Base-by-base conservation (phyloP, 495 filamentous ascomycete species). In the Neurospora sp. region DNA sequence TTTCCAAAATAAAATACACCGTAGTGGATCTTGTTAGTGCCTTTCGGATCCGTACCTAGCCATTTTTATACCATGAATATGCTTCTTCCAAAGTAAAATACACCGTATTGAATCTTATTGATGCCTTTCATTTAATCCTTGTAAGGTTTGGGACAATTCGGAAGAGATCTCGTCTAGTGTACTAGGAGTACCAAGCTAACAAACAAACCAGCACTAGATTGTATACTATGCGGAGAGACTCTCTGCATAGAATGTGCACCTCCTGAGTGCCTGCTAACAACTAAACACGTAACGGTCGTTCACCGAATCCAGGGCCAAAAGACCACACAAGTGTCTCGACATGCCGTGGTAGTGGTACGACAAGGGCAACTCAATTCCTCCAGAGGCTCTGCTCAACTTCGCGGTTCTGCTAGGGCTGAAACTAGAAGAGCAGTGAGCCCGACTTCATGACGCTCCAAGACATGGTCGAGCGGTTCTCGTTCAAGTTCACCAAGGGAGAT, bases 401-500 rank as follows among this genome's bases (percentile, higher is more conserved):
- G 88, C 92, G 22, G 88, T 92, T 10, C 84, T 98, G 11, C 81
- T 97, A 2, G 39, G 96, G 96, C 14, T 98, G 95, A 94, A 93
- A 84, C 3, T 79, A 84, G 72, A 84, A 84, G 20, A 85, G 83
- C 8, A 72, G 74, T 1, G 80, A 79, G 31, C 70, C 73, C 10
- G 93, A 96, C 77, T 81, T 94, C 44, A 90, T 97, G 83, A 84
- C 82, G 40, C 76, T 97, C 72, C 76, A 90, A 18, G 86, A 91
- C 14, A 88, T 99, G 70, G 83, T 93, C 11, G 77, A 88, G 10
- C 66, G 91, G 88, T 97, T 98, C 78, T 87, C 88, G 73, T 83
- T 95, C 73, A 90, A 91, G 76, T 93, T 97, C 78, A 97, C 92
- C 12, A 91, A 89, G 74, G 95, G 96, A 9, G 94, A 98, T 81